A percentile compares a stretch with the other conserved stretches of the same genome.
Conservation (phyloP, 164 flowering plant species). For the Nymphaea thermarum region DNA sequence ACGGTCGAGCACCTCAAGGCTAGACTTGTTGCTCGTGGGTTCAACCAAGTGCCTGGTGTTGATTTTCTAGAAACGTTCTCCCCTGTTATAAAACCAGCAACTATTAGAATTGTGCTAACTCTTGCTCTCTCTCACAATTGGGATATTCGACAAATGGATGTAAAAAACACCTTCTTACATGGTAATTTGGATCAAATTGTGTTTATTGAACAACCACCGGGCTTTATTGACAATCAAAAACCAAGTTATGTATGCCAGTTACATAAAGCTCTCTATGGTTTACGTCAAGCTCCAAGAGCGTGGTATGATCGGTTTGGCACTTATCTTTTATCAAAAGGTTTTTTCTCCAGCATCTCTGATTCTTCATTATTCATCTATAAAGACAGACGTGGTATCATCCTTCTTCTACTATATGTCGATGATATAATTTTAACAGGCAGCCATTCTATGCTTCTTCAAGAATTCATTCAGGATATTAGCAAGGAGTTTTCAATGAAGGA, state of each 20-base stretch:
- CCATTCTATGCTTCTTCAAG: neutral
- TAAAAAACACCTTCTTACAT: neutral
- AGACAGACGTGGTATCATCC: neutral
- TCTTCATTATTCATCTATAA: neutral
- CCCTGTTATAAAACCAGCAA: neutral
- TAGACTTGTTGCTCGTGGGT: neutral
- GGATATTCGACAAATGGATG: neutral
- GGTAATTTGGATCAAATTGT: neutral
- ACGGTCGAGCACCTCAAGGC: neutral
- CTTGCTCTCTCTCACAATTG: neutral
- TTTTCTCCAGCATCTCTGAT: neutral
- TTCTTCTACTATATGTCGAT: neutral
- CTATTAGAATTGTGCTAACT: neutral
- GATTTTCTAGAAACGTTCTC: neutral
- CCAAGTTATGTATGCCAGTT: neutral
- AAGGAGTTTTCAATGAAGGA: neutral
- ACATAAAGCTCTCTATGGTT: neutral
- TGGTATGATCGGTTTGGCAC: neutral
- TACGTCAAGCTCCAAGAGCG: neutral
- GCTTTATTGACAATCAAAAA: neutral
- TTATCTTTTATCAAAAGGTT: neutral
- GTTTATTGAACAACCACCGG: neutral
- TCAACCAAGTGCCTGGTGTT: neutral
- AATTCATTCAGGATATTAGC: neutral
- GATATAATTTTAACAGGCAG: conserved; percentile 1